These are phyloP conservation scores for Curvularia spicifera DNA, from an alignment of 2,329 filamentous ascomycete genomes.

Conservation along the genomic window DNA sequence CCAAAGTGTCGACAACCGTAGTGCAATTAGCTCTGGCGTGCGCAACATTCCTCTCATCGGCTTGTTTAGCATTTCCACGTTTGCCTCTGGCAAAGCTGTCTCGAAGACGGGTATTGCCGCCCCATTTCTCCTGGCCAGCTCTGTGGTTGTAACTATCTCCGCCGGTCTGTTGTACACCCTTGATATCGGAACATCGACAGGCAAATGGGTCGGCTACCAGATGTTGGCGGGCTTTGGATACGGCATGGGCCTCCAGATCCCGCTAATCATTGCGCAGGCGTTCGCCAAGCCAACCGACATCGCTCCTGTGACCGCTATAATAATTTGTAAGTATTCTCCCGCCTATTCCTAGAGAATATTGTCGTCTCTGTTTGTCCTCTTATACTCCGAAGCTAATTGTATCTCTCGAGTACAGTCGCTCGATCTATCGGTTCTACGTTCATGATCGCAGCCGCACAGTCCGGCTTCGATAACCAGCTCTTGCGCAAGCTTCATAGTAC, in stretches of 20 bases:
- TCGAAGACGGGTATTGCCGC: conserved; percentile 42
- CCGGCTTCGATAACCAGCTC: conserved; percentile 1
- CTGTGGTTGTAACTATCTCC: conserved; percentile 42
- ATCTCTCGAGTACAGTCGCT: background rate
- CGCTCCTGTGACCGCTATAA: background rate
- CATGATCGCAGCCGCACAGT: background rate
- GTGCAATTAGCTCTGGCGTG: conserved; percentile 49
- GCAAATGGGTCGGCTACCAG: conserved; percentile 57
- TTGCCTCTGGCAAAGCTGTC: background rate
- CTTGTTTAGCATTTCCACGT: conserved; percentile 23
- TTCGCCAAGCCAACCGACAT: background rate
- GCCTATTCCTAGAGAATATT: too few relatives aligned
- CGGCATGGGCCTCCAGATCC: conserved; percentile 32
- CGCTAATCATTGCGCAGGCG: conserved; percentile 48
- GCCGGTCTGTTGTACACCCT: conserved; percentile 54
- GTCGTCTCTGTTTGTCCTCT: too few relatives aligned
- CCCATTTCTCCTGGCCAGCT: conserved; percentile 42
- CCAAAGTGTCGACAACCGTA: conserved; percentile 50
- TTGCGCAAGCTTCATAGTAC: background rate
- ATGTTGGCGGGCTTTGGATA: conserved; percentile 52
- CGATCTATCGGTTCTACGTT: background rate
- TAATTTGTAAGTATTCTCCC: background rate
- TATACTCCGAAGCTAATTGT: background rate
- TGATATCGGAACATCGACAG: conserved; percentile 43
- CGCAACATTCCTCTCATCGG: conserved; percentile 53